Evolutionary conservation across 1,284 basidiomycete genomes (phyloP).

Genomic region (Fomitiporia mediterranea): DNA sequence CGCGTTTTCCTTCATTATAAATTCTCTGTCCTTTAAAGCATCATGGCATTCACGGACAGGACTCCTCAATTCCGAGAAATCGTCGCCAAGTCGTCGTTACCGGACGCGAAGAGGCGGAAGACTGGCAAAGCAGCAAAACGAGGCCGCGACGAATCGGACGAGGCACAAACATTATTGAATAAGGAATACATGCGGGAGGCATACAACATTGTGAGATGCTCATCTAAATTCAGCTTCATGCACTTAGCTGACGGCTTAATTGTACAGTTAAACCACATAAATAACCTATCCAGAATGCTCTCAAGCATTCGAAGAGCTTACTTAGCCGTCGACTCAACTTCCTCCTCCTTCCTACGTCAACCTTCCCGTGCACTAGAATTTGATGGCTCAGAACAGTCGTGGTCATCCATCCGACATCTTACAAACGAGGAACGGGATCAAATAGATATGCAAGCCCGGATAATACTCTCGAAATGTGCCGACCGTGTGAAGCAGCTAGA

Average conservation of each 20-base stretch:
- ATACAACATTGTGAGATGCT: slow-evolving; percentile 60
- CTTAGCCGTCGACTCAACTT: slow-evolving; percentile 65
- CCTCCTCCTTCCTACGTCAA: slow-evolving; percentile 45
- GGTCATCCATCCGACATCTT: slow-evolving; percentile 67
- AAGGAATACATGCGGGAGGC: slow-evolving; percentile 70
- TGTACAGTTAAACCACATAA: slow-evolving; percentile 64
- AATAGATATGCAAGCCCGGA: slow-evolving; percentile 83
- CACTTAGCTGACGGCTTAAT: slow-evolving; percentile 2
- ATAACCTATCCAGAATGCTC: slow-evolving; percentile 65
- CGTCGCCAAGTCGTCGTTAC: slow-evolving; percentile 41
- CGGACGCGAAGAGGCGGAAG: slow-evolving; percentile 51
- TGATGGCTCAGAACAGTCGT: slow-evolving; percentile 46
- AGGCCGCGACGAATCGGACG: slow-evolving; percentile 30
- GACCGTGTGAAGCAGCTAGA: slow-evolving; percentile 85
- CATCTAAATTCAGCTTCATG: background rate
- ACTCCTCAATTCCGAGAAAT: slow-evolving; percentile 57
- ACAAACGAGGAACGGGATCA: slow-evolving; percentile 86
- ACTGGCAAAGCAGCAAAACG: slow-evolving; percentile 33
- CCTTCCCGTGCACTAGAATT: slow-evolving; percentile 53
- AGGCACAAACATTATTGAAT: slow-evolving; percentile 41
- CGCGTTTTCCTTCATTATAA: background rate
- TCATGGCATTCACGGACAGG: slow-evolving; percentile 49
- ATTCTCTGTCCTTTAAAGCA: background rate
- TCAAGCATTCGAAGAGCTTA: slow-evolving; percentile 70
- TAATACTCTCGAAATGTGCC: slow-evolving; percentile 77